Base-by-base conservation (phyloP, 305 asterid species). In the Fraxinus angustifolia region DNA sequence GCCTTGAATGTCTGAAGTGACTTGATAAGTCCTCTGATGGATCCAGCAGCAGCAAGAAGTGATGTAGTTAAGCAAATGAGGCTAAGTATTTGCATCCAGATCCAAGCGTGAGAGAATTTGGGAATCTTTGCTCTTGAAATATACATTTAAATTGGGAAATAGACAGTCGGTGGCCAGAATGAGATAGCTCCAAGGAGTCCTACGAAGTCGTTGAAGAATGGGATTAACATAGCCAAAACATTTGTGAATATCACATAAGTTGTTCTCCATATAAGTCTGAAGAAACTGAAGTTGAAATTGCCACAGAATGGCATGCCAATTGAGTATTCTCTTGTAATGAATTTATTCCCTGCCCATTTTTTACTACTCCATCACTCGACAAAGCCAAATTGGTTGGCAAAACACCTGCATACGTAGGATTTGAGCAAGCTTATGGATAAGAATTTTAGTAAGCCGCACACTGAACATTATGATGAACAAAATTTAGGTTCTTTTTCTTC, bases 31-130 rank as follows among this genome's bases (percentile, higher is more conserved):
- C 93, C 96, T 8, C 74, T 77, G 21, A 91, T 79, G 0, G 97
- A 93, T 68, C 94, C 95, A 38, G 89, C 93, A 5, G 91, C 93
- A 34, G 92, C 91, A 45, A 90, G 88, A 62, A 93, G 86, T 1
- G 95, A 85, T 76, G 88, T 62, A 23, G 86, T n/a, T 16, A 93
- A 82, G 86, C 93, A 93, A 74, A 68, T 76, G n/a, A 35, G 17
- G 21, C 88, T 86, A 35, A 93, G 78, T 2, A 76, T 16, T 60
- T 86, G 84, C 88, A 91, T 17, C 79, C 81, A 86, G 38, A 86
- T 73, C 91, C 97, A 89, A 0, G 78, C 34, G 48, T 38, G 58
- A 1, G 97, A 90, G 45, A 45, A 75, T n/a, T 77, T 86, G 1
- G 72, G 86, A 50, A 88, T 73, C 82, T 77, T 87, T 1, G 82